Conservation (phyloP, 1,284 basidiomycete species). For the Leccinum insolens region DNA sequence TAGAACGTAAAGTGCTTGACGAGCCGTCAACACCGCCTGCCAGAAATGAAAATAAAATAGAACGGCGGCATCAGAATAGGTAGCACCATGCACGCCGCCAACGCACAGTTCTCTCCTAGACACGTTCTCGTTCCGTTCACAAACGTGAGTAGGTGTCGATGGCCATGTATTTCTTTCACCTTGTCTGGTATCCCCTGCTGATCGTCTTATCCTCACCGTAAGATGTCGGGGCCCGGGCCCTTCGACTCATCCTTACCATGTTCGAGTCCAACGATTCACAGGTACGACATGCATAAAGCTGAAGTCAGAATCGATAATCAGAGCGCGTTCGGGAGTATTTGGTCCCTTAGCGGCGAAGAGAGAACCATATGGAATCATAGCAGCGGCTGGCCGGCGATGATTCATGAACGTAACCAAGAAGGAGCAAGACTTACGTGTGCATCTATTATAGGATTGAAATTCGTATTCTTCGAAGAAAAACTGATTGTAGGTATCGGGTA, state of each 20-base stretch:
- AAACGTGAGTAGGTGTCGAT: slow-evolving; percentile 43
- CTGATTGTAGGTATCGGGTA: slow-evolving; percentile 90
- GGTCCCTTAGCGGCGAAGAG: slow-evolving; percentile 54
- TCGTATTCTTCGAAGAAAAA: slow-evolving; percentile 97
- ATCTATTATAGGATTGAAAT: slow-evolving; percentile 81
- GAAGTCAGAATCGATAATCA: slow-evolving; percentile 91
- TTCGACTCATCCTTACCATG: too few relatives aligned
- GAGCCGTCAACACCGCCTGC: slow-evolving; percentile 22
- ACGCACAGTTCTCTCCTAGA: slow-evolving; percentile 45
- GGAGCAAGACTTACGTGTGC: slow-evolving; percentile 65
- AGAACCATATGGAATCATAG: slow-evolving; percentile 70
- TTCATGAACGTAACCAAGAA: slow-evolving; percentile 23
- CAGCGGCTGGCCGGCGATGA: slow-evolving; percentile 60
- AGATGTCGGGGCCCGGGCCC: too few relatives aligned
- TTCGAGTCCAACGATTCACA: slow-evolving; percentile 38
- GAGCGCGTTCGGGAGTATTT: slow-evolving; percentile 71
- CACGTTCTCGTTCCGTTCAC: slow-evolving; percentile 43
- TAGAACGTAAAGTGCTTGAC: slow-evolving; percentile 49
- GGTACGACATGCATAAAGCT: slow-evolving; percentile 92
- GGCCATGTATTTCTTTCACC: slow-evolving; percentile 42
- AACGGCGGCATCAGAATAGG: too few relatives aligned
- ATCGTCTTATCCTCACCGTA: neutral
- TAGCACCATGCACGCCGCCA: slow-evolving; percentile 51
- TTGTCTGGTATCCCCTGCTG: slow-evolving; percentile 21
- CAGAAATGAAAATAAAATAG: neutral